A percentile compares a stretch with the other conserved stretches of the same genome.
These are phyloP conservation scores for Jacaranda copaia DNA, from an alignment of 257 asterid genomes.

Conservation along the genomic window DNA sequence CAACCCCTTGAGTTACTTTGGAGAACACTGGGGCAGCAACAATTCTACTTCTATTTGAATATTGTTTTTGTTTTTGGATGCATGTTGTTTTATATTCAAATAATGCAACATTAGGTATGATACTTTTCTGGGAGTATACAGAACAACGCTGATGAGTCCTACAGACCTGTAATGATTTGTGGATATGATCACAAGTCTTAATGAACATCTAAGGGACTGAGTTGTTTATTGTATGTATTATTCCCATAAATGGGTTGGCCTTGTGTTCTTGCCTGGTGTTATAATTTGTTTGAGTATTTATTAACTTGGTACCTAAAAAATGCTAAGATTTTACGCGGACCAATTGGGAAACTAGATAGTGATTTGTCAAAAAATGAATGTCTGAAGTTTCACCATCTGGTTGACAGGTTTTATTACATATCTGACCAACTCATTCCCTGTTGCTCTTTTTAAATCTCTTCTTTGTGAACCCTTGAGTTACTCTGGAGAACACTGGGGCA, in stretches of 20 bases:
- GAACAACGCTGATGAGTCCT: slow-evolving; percentile 38
- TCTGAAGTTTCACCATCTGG: not conserved
- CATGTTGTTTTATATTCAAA: not conserved
- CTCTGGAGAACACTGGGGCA: too few relatives aligned
- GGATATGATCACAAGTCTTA: slow-evolving; percentile 29
- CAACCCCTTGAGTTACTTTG: too few relatives aligned
- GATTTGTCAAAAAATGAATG: too few relatives aligned
- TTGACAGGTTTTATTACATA: not conserved
- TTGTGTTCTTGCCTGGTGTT: not conserved
- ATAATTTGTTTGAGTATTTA: not conserved
- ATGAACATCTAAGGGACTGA: slow-evolving; percentile 53
- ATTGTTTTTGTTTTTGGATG: too few relatives aligned
- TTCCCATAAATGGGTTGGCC: not conserved
- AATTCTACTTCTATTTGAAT: too few relatives aligned
- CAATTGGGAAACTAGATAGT: too few relatives aligned
- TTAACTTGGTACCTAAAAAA: too few relatives aligned
- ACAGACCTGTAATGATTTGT: slow-evolving; percentile 46
- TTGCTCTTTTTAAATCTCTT: too few relatives aligned
- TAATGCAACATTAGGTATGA: not conserved
- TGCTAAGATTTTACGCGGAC: too few relatives aligned
- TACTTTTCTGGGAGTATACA: not conserved
- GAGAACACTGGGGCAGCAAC: too few relatives aligned
- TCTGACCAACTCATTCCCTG: not conserved
- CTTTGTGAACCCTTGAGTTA: too few relatives aligned
- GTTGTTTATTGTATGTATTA: not conserved